phyloP scores from a whole-genome alignment of 2,329 filamentous ascomycete genomes.

The Neonectria sp. region DNA sequence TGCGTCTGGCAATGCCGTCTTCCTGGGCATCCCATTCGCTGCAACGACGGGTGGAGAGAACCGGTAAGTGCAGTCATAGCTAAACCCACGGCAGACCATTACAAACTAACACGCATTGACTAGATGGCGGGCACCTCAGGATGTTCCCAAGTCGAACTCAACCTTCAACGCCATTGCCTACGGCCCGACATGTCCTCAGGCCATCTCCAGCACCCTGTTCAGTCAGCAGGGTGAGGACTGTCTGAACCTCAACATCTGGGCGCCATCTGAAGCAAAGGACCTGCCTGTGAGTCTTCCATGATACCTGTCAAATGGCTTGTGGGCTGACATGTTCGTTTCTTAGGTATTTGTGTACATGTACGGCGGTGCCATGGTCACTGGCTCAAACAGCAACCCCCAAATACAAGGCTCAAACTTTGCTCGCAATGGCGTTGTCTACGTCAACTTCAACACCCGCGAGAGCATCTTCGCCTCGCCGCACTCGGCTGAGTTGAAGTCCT shows the following conservation, averaged over 20 bases:
- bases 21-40: conserved; percentile 57
- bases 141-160: conserved; percentile 31
- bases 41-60: conserved; percentile 58
- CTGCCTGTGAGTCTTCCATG: conserved; percentile 45
- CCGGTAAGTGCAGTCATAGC: conserved; percentile 35
- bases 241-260: conserved; percentile 59
- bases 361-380: conserved; percentile 51
- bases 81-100: background rate
- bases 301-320: background rate
- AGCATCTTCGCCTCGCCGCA: conserved; percentile 62
- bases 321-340: background rate
- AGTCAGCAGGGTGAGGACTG: conserved; percentile 56
- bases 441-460: conserved; percentile 59
- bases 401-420: conserved; percentile 55
- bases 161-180: conserved; percentile 36
- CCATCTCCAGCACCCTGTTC: conserved; percentile 34
- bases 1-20: conserved; percentile 52
- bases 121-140: conserved; percentile 44
- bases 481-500: conserved; percentile 53
- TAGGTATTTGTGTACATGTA: conserved; percentile 59
- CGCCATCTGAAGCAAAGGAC: conserved; percentile 43
- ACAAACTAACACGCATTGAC: conserved; percentile 10
- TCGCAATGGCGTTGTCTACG: conserved; percentile 54
- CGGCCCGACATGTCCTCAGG: conserved; percentile 44
- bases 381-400: conserved; percentile 58